Base-by-base conservation (phyloP, 108 stramenopile species). In the Bacterosira constricta region DNA sequence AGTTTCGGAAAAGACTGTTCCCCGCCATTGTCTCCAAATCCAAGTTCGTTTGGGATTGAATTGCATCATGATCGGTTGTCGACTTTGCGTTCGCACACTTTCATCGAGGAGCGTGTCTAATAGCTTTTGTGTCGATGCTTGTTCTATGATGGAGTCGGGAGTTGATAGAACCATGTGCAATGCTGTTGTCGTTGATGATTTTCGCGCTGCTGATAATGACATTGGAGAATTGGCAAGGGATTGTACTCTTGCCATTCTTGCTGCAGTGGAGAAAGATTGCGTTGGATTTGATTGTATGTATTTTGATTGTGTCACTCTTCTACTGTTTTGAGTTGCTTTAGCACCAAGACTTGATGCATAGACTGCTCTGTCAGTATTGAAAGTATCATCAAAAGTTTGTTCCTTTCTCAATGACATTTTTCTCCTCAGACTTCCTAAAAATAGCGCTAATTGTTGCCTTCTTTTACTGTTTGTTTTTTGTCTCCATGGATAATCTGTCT, bases 21-120 rank as follows among this genome's bases (percentile, higher is more conserved):
- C 94, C 35, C 85, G 86, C 94, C 94, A 95, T 72, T 90, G 81
- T 47, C 88, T 78, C 94, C 94, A 95, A 32, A 92, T 89, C 83
- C 84, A 90, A 18, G 85, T 79, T 30, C 82, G 81, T 9, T 85
- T 85, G 3, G 94, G 94, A 77, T 92, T 91, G 60, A 95, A 95
- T 64, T 95, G 94, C 77, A 90, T 75, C 85, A 95, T 95, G 39
- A 95, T 82, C 21, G 94, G 90, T 26, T 87, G 67, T 27, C 94
- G 57, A 20, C 88, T 82, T 9, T 80, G 75, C 17, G 87, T 92
- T 18, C 94, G 85, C 0, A 90, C 90, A 45, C 83, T 83, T 71
- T 95, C 94, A 64, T 92, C 88, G 35, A 95, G 90, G 41, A 95
- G 79, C 52, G 87, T 76, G 32, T 95, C 94, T 26, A 95, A 75